phyloP scores from a whole-genome alignment of 177 flowering plant species.

The Telopea speciosissima region DNA sequence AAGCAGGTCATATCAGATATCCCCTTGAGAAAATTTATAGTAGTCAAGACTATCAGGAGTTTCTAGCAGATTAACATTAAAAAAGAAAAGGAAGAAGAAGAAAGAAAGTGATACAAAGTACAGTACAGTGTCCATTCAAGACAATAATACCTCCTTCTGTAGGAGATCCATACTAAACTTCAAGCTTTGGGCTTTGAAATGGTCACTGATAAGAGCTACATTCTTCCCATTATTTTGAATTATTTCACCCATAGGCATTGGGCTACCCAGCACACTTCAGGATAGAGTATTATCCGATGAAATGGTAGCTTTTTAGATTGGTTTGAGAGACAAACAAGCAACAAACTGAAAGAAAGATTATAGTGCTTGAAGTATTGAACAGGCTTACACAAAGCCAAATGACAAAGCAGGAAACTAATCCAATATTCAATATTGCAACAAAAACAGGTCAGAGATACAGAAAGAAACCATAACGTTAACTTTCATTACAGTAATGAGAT shows the following conservation, averaged over 20 bases:
- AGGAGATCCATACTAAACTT: slow-evolving; percentile 69
- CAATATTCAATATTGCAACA: neutral
- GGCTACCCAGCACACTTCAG: slow-evolving; percentile 20
- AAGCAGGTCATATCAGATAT: slow-evolving; percentile 1
- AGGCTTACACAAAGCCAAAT: neutral
- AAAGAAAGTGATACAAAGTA: too few relatives aligned
- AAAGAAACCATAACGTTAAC: neutral
- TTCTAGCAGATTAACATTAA: neutral
- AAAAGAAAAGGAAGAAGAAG: too few relatives aligned
- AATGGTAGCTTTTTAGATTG: slow-evolving; percentile 1
- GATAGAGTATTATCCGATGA: slow-evolving; percentile 34
- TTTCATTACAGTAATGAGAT: neutral
- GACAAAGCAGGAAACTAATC: neutral
- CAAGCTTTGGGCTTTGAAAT: slow-evolving; percentile 35
- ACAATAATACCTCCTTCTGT: slow-evolving; percentile 85
- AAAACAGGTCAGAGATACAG: neutral
- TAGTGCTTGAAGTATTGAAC: neutral
- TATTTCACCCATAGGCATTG: slow-evolving; percentile 19
- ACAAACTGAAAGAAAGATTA: neutral
- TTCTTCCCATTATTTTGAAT: too few relatives aligned
- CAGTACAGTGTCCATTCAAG: too few relatives aligned
- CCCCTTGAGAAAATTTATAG: neutral
- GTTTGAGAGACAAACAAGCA: neutral
- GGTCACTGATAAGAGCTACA: slow-evolving; percentile 30
- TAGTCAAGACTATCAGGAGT: neutral